These are phyloP conservation scores for Saccharomycopsis hybrid DNA, from an alignment of 1,139 yeast genomes.

Conservation along the genomic window DNA sequence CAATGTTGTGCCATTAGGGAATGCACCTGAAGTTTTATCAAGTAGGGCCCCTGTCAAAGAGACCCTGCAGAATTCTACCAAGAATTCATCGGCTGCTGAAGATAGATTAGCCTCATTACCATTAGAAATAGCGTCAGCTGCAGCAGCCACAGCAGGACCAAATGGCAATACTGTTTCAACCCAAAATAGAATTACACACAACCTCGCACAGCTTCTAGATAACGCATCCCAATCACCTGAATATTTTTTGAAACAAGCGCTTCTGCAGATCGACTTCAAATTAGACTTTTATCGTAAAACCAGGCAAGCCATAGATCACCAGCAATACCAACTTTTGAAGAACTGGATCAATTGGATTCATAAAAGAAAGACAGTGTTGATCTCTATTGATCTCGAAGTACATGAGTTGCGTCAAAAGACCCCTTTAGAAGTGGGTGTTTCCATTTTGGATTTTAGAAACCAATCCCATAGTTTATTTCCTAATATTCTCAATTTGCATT, in stretches of 20 bases:
- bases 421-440: conserved; percentile 57
- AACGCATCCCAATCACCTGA: neutral
- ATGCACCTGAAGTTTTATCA: too few relatives aligned
- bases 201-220: too few relatives aligned
- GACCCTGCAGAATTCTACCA: too few relatives aligned
- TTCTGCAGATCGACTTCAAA: conserved; percentile 14
- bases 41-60: too few relatives aligned
- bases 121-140: too few relatives aligned
- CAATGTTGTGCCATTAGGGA: too few relatives aligned
- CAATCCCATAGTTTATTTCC: conserved; percentile 39
- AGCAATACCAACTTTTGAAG: conserved; percentile 12
- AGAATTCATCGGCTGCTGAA: too few relatives aligned
- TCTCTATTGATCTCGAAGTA: conserved; percentile 40
- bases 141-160: too few relatives aligned
- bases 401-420: conserved; percentile 31
- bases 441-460: conserved; percentile 55
- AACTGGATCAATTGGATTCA: conserved; percentile 29
- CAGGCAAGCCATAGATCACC: neutral
- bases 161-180: too few relatives aligned
- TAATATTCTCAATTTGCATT: conserved; percentile 45
- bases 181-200: too few relatives aligned
- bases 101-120: too few relatives aligned
- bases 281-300: conserved; percentile 3
- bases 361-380: conserved; percentile 29
- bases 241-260: conserved; percentile 1